Evolutionary conservation across 352 stramenopile species (phyloP), one percentile per base, ranked within the genome.

Genomic region (Globisporangium paroecandrum): DNA sequence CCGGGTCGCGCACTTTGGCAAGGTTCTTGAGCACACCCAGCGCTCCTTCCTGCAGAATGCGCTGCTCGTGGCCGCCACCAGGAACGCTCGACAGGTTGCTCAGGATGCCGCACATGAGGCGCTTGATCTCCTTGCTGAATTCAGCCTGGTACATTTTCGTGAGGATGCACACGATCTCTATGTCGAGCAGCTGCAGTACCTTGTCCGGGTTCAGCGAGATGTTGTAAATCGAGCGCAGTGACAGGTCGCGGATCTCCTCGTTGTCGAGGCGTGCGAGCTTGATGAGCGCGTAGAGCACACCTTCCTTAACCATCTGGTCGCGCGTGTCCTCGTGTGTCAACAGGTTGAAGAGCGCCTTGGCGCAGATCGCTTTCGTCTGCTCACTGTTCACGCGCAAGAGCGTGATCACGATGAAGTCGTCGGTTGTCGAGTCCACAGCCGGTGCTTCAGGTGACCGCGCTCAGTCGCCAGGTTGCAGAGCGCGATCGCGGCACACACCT

Each of bases 341-440:
- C 25, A 97, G 61, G 62, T 96, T 97, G 66, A 97, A 97, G 38
- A 97, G 75, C 18, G 83, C 81, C 62, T 90, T 89, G 46, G 87
- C 81, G 51, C 88, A 96, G 18, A 94, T 90, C 51, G 85, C 81
- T 62, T 97, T 96, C 24, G 88, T 96, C 65, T 86, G 65, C 55
- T 83, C 79, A 66, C 78, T 89, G 69, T 97, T 97, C 15, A 95
- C 77, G 22, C 88, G 87, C 66, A 97, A 62, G 3, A 97, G 63
- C 22, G 87, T 90, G 70, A 95, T 91, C 34, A 95, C 89, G 57
- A 96, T 92, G 63, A 96, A 95, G 65, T 96, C 89, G 18, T 89
- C 88, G 29, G 89, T 85, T 38, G 83, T 93, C 2, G 76, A 68
- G 58, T 94, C 79, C 85, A 93, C 3, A 91, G 58, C 4, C 77